Evolutionary conservation across 257 asterid genomes (phyloP).

Genomic region (Parsonsia alboflavescens): DNA sequence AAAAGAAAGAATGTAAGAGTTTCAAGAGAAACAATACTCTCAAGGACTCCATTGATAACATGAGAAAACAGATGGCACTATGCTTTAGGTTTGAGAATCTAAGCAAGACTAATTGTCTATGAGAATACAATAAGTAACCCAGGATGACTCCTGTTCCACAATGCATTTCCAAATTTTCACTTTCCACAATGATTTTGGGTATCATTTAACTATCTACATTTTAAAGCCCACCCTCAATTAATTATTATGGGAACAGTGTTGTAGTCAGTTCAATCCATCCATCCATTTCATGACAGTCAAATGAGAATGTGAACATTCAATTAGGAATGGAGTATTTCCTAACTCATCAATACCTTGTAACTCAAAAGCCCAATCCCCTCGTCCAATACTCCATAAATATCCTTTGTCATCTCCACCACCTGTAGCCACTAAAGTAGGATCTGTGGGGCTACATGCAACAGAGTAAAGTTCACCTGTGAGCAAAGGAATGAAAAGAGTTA

Average conservation of each 20-base stretch:
- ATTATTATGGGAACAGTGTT: neutral
- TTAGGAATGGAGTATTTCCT: neutral
- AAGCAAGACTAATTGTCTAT: neutral
- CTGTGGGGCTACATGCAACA: conserved; percentile 76
- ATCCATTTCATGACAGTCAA: neutral
- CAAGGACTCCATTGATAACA: neutral
- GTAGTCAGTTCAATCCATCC: neutral
- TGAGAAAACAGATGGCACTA: neutral
- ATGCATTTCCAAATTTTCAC: neutral
- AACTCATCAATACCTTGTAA: conserved; percentile 48
- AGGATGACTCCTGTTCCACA: neutral
- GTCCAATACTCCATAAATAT: conserved; percentile 69
- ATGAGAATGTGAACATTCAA: neutral
- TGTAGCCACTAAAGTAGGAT: conserved; percentile 77
- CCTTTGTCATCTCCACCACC: conserved; percentile 98
- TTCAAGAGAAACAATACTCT: neutral
- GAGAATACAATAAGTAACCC: neutral
- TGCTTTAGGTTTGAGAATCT: neutral
- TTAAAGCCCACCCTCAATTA: neutral
- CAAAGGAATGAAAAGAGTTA: neutral
- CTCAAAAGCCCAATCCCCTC: conserved; percentile 76
- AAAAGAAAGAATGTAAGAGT: conserved; percentile 21
- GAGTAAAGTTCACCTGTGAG: conserved; percentile 71
- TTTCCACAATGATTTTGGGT: neutral
- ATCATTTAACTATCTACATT: neutral